phyloP scores from a whole-genome alignment of 2,329 filamentous ascomycete genomes.

The Diaporthe batatas region DNA sequence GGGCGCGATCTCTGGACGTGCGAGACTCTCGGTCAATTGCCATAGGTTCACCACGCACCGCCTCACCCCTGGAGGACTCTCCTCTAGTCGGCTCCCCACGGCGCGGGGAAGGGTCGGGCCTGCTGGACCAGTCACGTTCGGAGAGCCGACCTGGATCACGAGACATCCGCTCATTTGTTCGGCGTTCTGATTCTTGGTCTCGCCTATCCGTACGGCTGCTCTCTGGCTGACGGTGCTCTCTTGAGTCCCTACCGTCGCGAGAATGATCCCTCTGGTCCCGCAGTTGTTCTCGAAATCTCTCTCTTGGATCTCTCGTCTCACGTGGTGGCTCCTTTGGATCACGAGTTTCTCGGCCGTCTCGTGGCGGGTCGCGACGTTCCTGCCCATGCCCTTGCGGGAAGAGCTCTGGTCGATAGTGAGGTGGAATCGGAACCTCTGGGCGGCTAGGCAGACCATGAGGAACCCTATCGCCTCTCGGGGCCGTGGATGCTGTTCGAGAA shows the following conservation, averaged over 20 bases:
- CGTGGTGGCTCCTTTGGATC: slow-evolving; percentile 55
- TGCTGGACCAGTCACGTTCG: slow-evolving; percentile 55
- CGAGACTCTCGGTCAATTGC: slow-evolving; percentile 50
- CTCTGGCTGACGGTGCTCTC: slow-evolving; percentile 46
- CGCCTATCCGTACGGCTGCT: slow-evolving; percentile 45
- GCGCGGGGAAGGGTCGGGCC: slow-evolving; percentile 50
- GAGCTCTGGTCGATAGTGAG: slow-evolving; percentile 61
- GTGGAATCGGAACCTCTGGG: slow-evolving; percentile 69
- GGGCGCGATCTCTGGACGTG: slow-evolving; percentile 55
- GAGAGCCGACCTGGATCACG: slow-evolving; percentile 54
- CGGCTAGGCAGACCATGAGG: slow-evolving; percentile 63
- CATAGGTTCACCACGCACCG: slow-evolving; percentile 48
- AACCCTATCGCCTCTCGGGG: slow-evolving; percentile 43
- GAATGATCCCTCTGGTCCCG: slow-evolving; percentile 39
- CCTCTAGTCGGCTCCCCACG: slow-evolving; percentile 47
- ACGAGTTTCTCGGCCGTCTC: slow-evolving; percentile 49
- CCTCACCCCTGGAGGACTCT: slow-evolving; percentile 44
- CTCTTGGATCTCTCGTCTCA: slow-evolving; percentile 57
- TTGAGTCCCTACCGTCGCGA: slow-evolving; percentile 50
- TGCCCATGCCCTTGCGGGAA: slow-evolving; percentile 56
- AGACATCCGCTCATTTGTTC: slow-evolving; percentile 53
- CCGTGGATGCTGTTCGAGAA: slow-evolving; percentile 48
- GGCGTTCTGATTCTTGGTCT: slow-evolving; percentile 62
- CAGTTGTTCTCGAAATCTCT: slow-evolving; percentile 44
- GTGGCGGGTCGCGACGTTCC: slow-evolving; percentile 47